Evolutionary conservation across 495 filamentous ascomycete genomes (phyloP), one percentile per base, ranked within the genome.

Genomic region (Thozetella sp.): DNA sequence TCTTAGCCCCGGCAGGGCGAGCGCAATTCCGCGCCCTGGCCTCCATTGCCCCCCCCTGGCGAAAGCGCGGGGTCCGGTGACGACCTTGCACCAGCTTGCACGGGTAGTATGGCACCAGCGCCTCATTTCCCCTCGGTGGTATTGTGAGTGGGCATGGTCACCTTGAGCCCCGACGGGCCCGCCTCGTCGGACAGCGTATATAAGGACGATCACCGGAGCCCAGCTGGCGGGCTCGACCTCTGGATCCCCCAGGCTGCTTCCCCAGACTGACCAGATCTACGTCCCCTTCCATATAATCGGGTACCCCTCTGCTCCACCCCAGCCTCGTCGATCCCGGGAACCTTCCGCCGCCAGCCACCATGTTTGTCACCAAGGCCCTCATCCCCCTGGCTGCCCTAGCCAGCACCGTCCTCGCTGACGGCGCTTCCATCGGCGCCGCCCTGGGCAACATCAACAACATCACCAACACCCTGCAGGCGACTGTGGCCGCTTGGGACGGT

Each of bases 391-490:
- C 68, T 40, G 55, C 69, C n/a, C 40, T 59, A 25, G 40, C 63
- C 25, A 53, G 24, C 34, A 62, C 63, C 51, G 34, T 63, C 50
- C 30, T 58, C 25, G 70, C 71, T 22, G 64, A 71, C 26, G 59
- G 45, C 48, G 59, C 58, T 20, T 22, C 73, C 50, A 73, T 78
- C 48, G 26, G 63, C 22, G 56, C 48, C 22, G 70, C 72, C 24
- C 61, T 78, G 54, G n/a, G 13, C 24, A 57, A 51, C 22, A 66
- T 75, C 63, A 53, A 63, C 43, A 46, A 60, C 46, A 34, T 59
- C 25, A 73, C 75, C 3, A 30, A 66, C 43, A 53, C 56, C n/a
- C 69, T 77, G 34, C 62, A 70, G 48, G 51, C 22, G 54, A 61
- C 60, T 25, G 64, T 77, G 20, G 30, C 40, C 26, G 34, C n/a